Evolutionary conservation across 768 basidiomycete species (phyloP).

Genomic region (Butyriboletus loyo): DNA sequence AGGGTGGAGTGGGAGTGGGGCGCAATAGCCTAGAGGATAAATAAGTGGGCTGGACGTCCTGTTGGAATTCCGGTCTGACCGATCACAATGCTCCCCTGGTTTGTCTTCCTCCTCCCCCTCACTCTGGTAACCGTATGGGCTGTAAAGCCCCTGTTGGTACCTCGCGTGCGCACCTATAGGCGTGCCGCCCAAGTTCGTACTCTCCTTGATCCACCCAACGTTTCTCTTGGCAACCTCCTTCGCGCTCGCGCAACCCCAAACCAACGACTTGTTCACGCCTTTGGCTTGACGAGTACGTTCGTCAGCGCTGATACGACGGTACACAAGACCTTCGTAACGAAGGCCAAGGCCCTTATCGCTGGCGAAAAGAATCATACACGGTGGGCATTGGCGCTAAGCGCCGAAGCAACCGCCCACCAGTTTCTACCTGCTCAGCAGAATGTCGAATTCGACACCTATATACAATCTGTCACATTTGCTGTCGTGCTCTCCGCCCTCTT

Average conservation of each 20-base stretch:
- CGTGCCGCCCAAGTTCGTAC: not conserved
- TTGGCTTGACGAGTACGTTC: constrained; percentile 47
- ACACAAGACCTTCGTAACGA: constrained; percentile 27
- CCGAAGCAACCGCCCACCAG: constrained; percentile 11
- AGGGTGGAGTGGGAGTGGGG: not conserved
- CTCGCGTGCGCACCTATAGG: constrained; percentile 11
- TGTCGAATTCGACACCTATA: constrained; percentile 35
- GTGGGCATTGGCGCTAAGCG: constrained; percentile 9
- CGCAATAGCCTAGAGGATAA: too few species aligned
- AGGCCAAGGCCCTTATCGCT: constrained; percentile 21
- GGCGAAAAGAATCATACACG: constrained; percentile 9
- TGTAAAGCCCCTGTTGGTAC: not conserved
- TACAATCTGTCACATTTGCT: constrained; percentile 44
- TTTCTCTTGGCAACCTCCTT: constrained; percentile 14
- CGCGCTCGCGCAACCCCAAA: constrained; percentile 20
- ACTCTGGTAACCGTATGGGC: not conserved
- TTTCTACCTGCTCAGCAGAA: constrained; percentile 9
- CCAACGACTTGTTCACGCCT: constrained; percentile 25
- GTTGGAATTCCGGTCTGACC: not conserved
- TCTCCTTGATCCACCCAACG: constrained; percentile 16
- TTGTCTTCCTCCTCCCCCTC: not conserved
- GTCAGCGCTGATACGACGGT: constrained; percentile 37
- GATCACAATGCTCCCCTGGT: constrained; percentile 1
- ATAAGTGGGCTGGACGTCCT: constrained; percentile 1
- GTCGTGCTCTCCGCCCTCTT: constrained; percentile 43